These are phyloP conservation scores for Colletotrichum euphorbiae DNA, from an alignment of 2,329 filamentous ascomycete species.

Conservation along the genomic window DNA sequence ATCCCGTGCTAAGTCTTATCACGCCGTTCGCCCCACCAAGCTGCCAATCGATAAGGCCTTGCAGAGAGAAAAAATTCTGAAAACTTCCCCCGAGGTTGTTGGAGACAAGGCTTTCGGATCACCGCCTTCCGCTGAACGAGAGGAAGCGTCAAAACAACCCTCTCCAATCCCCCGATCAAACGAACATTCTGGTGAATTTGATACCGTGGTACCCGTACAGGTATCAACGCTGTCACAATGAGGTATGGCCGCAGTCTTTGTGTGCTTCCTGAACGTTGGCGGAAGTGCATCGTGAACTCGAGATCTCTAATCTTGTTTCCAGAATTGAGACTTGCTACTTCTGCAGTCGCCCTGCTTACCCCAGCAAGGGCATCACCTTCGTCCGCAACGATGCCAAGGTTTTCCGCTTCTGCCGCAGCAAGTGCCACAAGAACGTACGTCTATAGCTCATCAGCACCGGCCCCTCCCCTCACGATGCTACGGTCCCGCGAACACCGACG, in stretches of 20 bases:
- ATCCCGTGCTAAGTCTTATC: slow-evolving; percentile 13
- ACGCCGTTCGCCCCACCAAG: slow-evolving; percentile 26
- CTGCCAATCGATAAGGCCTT: slow-evolving; percentile 34
- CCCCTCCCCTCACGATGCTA: neutral
- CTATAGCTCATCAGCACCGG: neutral
- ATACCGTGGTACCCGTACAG: slow-evolving; percentile 35
- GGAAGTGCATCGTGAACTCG: neutral
- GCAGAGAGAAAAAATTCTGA: slow-evolving; percentile 36
- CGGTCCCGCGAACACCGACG: too few species aligned
- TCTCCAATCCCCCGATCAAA: neutral
- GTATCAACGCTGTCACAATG: slow-evolving; percentile 38
- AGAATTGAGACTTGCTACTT: slow-evolving; percentile 61
- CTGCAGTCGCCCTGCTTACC: slow-evolving; percentile 62
- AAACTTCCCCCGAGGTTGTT: slow-evolving; percentile 26
- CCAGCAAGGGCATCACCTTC: slow-evolving; percentile 63
- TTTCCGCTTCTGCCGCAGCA: slow-evolving; percentile 70
- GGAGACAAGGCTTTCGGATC: slow-evolving; percentile 29
- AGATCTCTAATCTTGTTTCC: slow-evolving; percentile 10
- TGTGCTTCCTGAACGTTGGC: neutral
- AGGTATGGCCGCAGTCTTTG: slow-evolving; percentile 22
- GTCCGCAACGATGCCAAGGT: slow-evolving; percentile 57
- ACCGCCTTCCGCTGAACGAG: slow-evolving; percentile 38
- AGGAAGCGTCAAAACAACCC: slow-evolving; percentile 28
- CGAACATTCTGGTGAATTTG: slow-evolving; percentile 6
- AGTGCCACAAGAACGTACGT: slow-evolving; percentile 70